These are phyloP conservation scores for Aureobasidium sp. DNA, from an alignment of 2,329 filamentous ascomycete genomes.

Conservation along the genomic window DNA sequence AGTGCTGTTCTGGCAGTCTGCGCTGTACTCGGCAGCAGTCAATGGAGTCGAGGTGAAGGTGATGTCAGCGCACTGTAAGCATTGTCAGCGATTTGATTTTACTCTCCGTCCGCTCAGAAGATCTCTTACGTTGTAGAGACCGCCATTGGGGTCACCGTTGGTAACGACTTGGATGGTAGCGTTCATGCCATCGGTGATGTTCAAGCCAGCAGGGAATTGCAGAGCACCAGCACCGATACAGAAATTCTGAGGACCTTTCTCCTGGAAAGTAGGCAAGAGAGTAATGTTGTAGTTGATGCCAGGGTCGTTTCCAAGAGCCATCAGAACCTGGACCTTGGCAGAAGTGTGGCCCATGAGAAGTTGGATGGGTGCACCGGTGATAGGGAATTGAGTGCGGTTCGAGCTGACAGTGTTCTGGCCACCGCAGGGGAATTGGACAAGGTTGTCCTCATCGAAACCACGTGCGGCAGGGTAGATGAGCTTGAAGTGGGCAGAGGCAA, in stretches of 20 bases:
- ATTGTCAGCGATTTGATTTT: neutral
- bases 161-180: constrained; percentile 66
- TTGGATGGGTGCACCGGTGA: constrained; percentile 45
- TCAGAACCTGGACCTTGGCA: constrained; percentile 46
- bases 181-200: constrained; percentile 52
- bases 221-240: constrained; percentile 53
- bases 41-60: constrained; percentile 53
- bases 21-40: constrained; percentile 36
- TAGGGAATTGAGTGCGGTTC: constrained; percentile 43
- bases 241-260: constrained; percentile 56
- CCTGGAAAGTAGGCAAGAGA: constrained; percentile 54
- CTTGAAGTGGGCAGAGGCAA: constrained; percentile 49
- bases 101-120: neutral
- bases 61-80: constrained; percentile 63
- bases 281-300: constrained; percentile 62
- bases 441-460: constrained; percentile 43
- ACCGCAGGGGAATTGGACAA: constrained; percentile 45
- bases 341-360: constrained; percentile 47
- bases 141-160: constrained; percentile 49
- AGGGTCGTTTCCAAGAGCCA: constrained; percentile 47
- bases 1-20: constrained; percentile 53
- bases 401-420: constrained; percentile 38
- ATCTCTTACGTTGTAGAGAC: constrained; percentile 55
- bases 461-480: constrained; percentile 47
- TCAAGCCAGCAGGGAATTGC: constrained; percentile 44